Conservation (phyloP, 2,329 filamentous ascomycete genomes). For the Nakataea oryzae region DNA sequence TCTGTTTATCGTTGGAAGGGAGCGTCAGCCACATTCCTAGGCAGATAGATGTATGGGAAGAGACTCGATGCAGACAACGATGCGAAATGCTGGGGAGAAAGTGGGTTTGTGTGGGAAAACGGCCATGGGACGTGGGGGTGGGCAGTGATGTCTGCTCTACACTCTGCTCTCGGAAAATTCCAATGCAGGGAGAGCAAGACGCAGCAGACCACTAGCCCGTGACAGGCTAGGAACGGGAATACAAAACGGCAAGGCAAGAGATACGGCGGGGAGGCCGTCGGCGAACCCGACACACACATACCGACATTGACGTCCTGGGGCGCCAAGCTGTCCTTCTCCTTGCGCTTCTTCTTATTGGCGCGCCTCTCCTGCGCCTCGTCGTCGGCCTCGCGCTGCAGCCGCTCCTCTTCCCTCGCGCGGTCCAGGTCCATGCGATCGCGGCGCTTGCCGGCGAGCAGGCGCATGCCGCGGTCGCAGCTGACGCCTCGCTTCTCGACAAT, state of each 20-base stretch:
- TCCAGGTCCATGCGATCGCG: constrained; percentile 48
- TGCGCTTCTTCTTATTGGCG: constrained; percentile 69
- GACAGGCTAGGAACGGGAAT: background rate
- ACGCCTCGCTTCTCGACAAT: constrained; percentile 57
- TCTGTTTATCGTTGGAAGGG: background rate
- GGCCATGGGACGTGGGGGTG: background rate
- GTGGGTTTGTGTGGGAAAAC: background rate
- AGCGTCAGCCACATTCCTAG: background rate
- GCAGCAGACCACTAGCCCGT: background rate
- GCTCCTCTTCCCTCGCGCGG: constrained; percentile 38
- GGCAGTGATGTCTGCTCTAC: background rate
- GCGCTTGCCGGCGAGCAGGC: constrained; percentile 54
- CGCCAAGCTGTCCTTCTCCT: constrained; percentile 50
- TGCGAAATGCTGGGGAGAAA: background rate
- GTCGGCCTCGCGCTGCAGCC: constrained; percentile 34
- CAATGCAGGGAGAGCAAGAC: background rate
- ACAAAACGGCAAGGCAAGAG: background rate
- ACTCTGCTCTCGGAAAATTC: background rate
- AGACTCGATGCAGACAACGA: background rate
- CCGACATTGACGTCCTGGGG: constrained; percentile 17
- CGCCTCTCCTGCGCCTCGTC: constrained; percentile 38
- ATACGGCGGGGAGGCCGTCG: background rate
- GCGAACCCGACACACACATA: background rate
- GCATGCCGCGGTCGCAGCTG: constrained; percentile 64
- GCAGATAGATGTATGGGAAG: background rate